Evolutionary conservation across 257 asterid species (phyloP), one percentile per base, ranked within the genome.

Genomic region (Avicennia marina): DNA sequence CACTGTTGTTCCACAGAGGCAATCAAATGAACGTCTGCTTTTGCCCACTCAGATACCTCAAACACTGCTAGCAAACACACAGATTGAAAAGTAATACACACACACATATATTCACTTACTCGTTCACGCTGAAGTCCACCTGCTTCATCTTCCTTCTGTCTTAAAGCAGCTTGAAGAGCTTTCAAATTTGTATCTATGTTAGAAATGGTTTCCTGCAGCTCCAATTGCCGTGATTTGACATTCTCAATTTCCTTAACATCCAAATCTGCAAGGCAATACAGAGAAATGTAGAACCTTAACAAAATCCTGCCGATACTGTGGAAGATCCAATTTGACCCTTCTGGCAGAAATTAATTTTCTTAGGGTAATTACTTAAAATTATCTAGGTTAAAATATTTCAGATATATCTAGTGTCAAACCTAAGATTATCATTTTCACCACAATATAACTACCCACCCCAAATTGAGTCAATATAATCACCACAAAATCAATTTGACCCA

Each of bases 181-280:
- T 49, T 78, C 55, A 89, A 47, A 61, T 72, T 48, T 42, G 69
- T 64, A 20, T 74, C 84, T 27, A 72, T 53, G 22, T 47, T 16
- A 45, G 72, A 70, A 53, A 81, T 68, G 45, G 51, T 21, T 38
- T 70, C 79, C 42, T 81, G 81, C 65, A 75, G 63, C 70, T 71
- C 84, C 18, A 12, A 42, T 66, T 65, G 80, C 64, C 61, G 77
- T 26, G 72, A 50, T 64, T 66, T 81, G 33, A 61, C 60, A 24
- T 53, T 47, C 45, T 89, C 89, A 60, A 89, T 72, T 79, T 89
- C 97, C 43, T 80, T 84, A 49, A 70, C 81, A 53, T 89, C 95
- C 65, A 66, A 67, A 81, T 77, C 98, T 90, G 73, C 33, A 60
- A 64, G 41, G 40, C 27, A 45, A 58, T n/a, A 18, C 8, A 60